Base-by-base conservation (phyloP, 2,329 filamentous ascomycete species). In the Fusarium redolens region DNA sequence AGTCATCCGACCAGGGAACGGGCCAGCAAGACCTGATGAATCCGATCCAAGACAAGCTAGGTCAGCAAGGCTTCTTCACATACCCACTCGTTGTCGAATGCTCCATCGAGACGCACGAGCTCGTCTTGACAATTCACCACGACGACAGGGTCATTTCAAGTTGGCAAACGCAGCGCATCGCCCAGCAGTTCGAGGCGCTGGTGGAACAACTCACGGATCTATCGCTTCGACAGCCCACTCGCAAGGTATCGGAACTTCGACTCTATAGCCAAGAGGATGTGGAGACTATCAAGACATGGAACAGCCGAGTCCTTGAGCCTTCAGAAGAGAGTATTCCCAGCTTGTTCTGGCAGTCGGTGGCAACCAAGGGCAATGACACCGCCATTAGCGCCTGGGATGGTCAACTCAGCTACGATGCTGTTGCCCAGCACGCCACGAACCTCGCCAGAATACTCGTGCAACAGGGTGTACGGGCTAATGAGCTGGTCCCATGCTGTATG, bases 341-440 rank as follows among this genome's bases (percentile, higher is more conserved):
- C 20, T 31, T 58, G 25, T 76, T 65, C 61, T 71, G 51, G 72
- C 33, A 63, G n/a, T 41, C 41, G 5, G 47, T 22, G n/a, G 11
- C 45, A 10, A 17, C 15, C 0, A 15, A 28, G 4, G 47, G 28
- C 3, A 12, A 57, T 22, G 12, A 43, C 0, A 55, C 41, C 12
- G 58, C 61, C 17, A 65, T 77, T 30, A 58, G 63, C 7, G 75
- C 72, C 13, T 77, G 75, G 75, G 68, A 77, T 7, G 75, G 74
- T 4, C 52, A 65, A 10, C 59, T 77, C 9, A 77, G 6, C 17
- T 76, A 76, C 14, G 9, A 51, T 4, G n/a, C 50, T 4, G 25
- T 71, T 20, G 62, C 67, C 7, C 37, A 67, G 5, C 22, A 75
- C 13, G 61, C 73, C 18, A 15, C 38, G 0, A 28, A 33, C 2